Evolutionary conservation across 2,329 filamentous ascomycete genomes (phyloP), one percentile per base, ranked within the genome.

Genomic region (Ophiostoma ulmi): DNA sequence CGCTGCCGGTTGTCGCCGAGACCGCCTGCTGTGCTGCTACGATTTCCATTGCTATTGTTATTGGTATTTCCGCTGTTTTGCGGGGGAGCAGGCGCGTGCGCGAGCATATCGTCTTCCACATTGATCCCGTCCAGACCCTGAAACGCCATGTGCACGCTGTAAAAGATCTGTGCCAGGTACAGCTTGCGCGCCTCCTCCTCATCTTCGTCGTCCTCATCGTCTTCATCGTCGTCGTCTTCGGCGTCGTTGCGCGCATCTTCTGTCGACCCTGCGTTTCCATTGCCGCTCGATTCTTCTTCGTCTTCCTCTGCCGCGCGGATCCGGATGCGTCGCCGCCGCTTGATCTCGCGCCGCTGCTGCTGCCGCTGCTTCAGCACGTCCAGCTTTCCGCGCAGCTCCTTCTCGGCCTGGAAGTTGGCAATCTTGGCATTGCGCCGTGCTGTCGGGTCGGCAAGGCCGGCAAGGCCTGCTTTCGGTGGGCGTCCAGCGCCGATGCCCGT

Each of bases 71-170:
- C 31, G n/a, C 20, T 55, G 26, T 78, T 74, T 6, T 77, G 80
- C 17, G 44, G 44, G 39, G 79, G 85, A 76, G 78, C 84, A 69
- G 91, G 92, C 52, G 92, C 92, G 75, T 90, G 85, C 1, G 90
- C 88, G 20, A 99, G 84, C 74, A 99, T 91, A 72, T 94, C 88
- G 71, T 93, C 79, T 80, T 99, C 95, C 75, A 92, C 90, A 58
- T 91, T 91, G 71, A 97, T 85, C 22, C 91, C 88, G 79, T 98
- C 95, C n/a, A 99, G 86, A 0, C 89, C 86, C 77, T 95, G 91
- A 76, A 98, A 96, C 5, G 93, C 85, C 77, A 91, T 88, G 79
- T 97, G 92, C 3, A 90, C 86, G 76, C 86, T 88, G 73, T 93
- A 89, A 22, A 86, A 83, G 63, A 97, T 82, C 75, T 92, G 88